Evolutionary conservation across 345 rosid genomes (phyloP).

Genomic region (Psidium friedrichsthalianum): DNA sequence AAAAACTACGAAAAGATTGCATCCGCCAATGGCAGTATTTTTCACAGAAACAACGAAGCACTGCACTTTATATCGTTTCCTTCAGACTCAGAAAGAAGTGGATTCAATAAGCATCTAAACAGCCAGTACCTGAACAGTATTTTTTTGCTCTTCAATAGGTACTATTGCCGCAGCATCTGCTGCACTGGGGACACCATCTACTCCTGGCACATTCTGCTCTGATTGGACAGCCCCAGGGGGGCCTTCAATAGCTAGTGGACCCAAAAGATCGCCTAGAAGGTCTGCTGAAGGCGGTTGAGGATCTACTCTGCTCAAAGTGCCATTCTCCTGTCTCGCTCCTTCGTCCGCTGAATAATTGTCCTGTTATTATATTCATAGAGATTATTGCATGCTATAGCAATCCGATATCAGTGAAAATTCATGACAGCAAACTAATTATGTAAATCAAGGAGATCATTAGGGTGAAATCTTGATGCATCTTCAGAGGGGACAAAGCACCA

Average conservation of each 20-base stretch:
- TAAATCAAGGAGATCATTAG: not conserved
- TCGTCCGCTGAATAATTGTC: constrained; percentile 38
- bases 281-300: constrained; percentile 55
- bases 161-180: constrained; percentile 73
- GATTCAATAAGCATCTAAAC: not conserved
- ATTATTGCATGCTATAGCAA: not conserved
- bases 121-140: constrained; percentile 55
- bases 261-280: constrained; percentile 73
- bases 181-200: constrained; percentile 36
- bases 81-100: not conserved
- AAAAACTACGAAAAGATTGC: not conserved
- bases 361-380: constrained; percentile 20
- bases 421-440: not conserved
- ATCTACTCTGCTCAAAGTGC: constrained; percentile 39
- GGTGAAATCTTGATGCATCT: not conserved
- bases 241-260: constrained; percentile 84
- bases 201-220: constrained; percentile 34
- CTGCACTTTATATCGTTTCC: not conserved
- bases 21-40: not conserved
- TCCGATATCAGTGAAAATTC: not conserved
- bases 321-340: constrained; percentile 42
- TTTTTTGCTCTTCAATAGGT: constrained; percentile 55
- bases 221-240: constrained; percentile 47
- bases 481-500: not conserved
- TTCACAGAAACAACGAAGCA: not conserved